Percentiles rank a stretch among this genome's conserved stretches.
Evolutionary conservation across 805 yeast genomes (phyloP).

Genomic region (Suhomyces emberorum): DNA sequence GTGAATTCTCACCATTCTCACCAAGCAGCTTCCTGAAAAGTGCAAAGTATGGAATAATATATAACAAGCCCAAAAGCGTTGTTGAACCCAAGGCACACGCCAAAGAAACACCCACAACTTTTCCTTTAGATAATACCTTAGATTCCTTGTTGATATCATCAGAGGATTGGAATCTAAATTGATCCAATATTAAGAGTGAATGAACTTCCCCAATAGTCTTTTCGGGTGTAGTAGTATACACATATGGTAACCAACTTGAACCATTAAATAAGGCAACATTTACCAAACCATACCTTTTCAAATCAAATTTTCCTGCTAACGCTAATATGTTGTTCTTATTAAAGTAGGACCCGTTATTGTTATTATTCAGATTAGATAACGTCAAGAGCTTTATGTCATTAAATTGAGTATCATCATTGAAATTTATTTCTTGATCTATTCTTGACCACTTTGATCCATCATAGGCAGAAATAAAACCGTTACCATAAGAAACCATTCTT

Average conservation of each 20-base stretch:
- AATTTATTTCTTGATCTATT: slow-evolving; percentile 33
- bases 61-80: slow-evolving; percentile 37
- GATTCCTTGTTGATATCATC: slow-evolving; percentile 21
- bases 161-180: slow-evolving; percentile 34
- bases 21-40: slow-evolving; percentile 28
- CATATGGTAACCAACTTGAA: slow-evolving; percentile 60
- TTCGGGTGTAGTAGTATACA: slow-evolving; percentile 34
- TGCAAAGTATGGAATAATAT: slow-evolving; percentile 37
- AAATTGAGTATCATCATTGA: slow-evolving; percentile 32
- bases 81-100: slow-evolving; percentile 47
- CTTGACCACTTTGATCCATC: slow-evolving; percentile 49
- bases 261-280: slow-evolving; percentile 69
- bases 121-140: slow-evolving; percentile 32
- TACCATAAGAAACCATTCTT: slow-evolving; percentile 35
- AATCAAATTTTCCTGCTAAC: slow-evolving; percentile 54
- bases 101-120: slow-evolving; percentile 43
- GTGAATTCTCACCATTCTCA: slow-evolving; percentile 14
- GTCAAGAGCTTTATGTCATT: slow-evolving; percentile 45
- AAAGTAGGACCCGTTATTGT: slow-evolving; percentile 35
- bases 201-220: slow-evolving; percentile 27
- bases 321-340: slow-evolving; percentile 46
- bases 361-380: slow-evolving; percentile 26
- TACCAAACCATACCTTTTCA: slow-evolving; percentile 51
- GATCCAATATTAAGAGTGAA: slow-evolving; percentile 33
- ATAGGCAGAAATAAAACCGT: slow-evolving; percentile 35